Conservation (phyloP, 441 rosid genomes). For the Gossypium schwendimanii region DNA sequence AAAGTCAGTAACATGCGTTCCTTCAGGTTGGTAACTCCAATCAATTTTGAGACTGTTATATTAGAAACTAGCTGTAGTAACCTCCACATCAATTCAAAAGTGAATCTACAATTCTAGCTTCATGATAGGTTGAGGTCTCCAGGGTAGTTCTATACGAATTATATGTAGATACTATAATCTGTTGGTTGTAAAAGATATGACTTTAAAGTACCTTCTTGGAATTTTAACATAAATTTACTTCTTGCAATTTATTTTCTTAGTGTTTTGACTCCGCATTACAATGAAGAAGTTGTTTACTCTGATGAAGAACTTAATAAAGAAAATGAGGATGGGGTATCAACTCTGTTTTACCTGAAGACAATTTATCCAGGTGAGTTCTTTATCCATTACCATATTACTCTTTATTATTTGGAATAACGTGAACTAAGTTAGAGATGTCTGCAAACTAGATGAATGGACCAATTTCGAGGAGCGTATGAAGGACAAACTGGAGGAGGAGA, state of each 20-base stretch:
- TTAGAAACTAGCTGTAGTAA: background rate
- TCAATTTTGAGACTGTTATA: background rate
- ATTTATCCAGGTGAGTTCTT: conserved; percentile 76
- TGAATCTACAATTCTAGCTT: background rate
- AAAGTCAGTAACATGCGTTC: conserved; percentile 86
- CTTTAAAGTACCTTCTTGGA: background rate
- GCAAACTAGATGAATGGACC: conserved; percentile 78
- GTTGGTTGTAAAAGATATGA: background rate
- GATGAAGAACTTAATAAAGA: conserved; percentile 68
- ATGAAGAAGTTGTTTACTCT: conserved; percentile 88
- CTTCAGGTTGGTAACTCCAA: conserved; percentile 54
- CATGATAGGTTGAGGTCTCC: background rate
- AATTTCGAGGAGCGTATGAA: conserved; percentile 55
- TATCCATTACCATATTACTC: conserved; percentile 9
- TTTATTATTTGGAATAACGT: conserved; percentile 13
- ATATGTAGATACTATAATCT: conserved; percentile 4
- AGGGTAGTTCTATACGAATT: background rate
- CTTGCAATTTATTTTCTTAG: conserved; percentile 29
- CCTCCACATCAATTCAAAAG: conserved; percentile 2
- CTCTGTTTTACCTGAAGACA: conserved; percentile 74
- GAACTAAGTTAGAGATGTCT: conserved; percentile 17
- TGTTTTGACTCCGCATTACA: conserved; percentile 92
- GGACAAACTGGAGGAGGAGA: conserved; percentile 37
- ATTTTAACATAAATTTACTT: background rate
- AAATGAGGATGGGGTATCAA: conserved; percentile 93